Evolutionary conservation across 176 grass and related monocot genomes (phyloP).

Genomic region (Cocos nucifera): DNA sequence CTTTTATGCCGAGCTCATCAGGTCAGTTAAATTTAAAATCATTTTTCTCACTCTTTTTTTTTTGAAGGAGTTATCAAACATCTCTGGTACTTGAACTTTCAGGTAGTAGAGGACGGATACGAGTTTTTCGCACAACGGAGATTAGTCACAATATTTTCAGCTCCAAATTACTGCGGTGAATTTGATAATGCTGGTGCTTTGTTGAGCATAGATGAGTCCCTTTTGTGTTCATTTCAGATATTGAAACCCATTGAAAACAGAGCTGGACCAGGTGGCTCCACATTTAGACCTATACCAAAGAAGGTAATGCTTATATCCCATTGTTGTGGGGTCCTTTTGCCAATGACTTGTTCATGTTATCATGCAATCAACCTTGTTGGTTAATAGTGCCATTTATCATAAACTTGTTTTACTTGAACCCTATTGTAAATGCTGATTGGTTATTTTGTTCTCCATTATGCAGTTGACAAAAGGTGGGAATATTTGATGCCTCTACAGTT

Average conservation of each 20-base stretch:
- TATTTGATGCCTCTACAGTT: background rate
- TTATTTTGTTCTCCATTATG: background rate
- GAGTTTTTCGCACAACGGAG: slow-evolving; percentile 6
- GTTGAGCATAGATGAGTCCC: slow-evolving; percentile 4
- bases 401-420: background rate
- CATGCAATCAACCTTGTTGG: background rate
- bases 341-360: no score
- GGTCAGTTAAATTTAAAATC: background rate
- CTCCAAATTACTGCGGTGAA: slow-evolving; percentile 5
- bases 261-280: background rate
- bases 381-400: background rate
- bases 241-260: slow-evolving; percentile 2
- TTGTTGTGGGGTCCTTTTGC: background rate
- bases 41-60: background rate
- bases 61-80: no score
- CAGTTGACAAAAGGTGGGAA: background rate
- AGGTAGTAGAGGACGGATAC: slow-evolving; percentile 10
- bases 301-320: background rate
- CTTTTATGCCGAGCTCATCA: slow-evolving; percentile 9
- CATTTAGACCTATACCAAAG: background rate
- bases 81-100: no score
- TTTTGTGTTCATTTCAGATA: slow-evolving; percentile 11
- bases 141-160: slow-evolving; percentile 11
- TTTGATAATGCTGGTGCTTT: slow-evolving; percentile 10
- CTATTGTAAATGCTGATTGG: background rate